phyloP scores from a whole-genome alignment of 139 green algal species.

The Zygnema cylindricum region DNA sequence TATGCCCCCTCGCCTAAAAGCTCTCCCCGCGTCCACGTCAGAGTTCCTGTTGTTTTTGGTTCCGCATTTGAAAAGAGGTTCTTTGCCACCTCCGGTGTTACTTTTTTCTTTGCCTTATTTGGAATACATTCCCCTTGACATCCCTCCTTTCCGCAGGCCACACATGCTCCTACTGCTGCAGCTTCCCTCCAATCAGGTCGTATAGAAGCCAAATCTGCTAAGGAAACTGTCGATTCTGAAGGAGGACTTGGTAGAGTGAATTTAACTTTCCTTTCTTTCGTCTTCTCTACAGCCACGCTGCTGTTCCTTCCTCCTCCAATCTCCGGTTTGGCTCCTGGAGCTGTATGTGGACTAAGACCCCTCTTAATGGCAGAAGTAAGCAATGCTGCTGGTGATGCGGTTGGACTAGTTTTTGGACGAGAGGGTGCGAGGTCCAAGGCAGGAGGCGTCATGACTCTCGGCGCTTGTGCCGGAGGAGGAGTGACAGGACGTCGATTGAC shows the following conservation, averaged over 20 bases:
- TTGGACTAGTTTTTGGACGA: background rate
- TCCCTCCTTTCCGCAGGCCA: constrained; percentile 35
- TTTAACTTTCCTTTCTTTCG: background rate
- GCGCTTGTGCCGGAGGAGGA: background rate
- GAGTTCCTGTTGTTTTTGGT: constrained; percentile 59
- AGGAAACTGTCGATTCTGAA: background rate
- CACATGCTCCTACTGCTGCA: constrained; percentile 26
- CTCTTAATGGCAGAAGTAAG: background rate
- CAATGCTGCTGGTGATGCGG: constrained; percentile 5
- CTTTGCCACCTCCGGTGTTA: constrained; percentile 4
- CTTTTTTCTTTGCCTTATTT: constrained; percentile 18
- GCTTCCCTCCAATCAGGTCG: constrained; percentile 46
- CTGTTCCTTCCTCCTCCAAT: background rate
- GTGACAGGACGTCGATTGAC: background rate
- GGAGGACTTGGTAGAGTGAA: background rate
- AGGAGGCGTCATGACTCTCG: no score
- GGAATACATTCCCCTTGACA: constrained; percentile 39
- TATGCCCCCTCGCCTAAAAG: constrained; percentile 73
- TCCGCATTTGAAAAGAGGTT: constrained; percentile 17
- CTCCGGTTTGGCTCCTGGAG: background rate
- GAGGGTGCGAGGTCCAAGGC: background rate
- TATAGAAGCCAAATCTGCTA: constrained; percentile 20
- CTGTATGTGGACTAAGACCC: no score
- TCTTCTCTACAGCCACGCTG: background rate
- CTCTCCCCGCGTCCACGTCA: constrained; percentile 61